Conservation (phyloP, 1,284 basidiomycete species). For the Heliocybe sulcata region DNA sequence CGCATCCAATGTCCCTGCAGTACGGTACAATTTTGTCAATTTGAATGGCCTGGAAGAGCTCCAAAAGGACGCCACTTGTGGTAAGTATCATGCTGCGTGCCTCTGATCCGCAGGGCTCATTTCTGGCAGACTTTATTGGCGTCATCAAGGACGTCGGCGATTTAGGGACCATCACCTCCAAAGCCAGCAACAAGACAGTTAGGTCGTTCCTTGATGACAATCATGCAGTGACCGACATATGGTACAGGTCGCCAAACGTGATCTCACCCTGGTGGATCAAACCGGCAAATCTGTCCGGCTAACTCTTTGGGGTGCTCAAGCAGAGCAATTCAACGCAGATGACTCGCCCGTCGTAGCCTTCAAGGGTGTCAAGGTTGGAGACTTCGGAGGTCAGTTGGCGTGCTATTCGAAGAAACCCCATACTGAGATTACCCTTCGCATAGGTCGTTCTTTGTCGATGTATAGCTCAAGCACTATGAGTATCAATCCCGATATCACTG, state of each 20-base stretch:
- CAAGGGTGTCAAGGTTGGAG: conserved; percentile 93
- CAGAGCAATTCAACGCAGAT: conserved; percentile 66
- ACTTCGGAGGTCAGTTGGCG: conserved; percentile 70
- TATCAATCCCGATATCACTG: conserved; percentile 84
- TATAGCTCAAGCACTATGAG: conserved; percentile 65
- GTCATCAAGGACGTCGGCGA: conserved; percentile 78
- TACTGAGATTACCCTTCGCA: conserved; percentile 2
- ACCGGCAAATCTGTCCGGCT: conserved; percentile 77
- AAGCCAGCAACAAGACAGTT: conserved; percentile 64
- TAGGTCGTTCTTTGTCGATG: conserved; percentile 76
- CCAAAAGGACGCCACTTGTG: conserved; percentile 73
- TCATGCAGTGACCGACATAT: background rate
- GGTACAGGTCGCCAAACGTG: conserved; percentile 77
- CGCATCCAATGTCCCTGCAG: conserved; percentile 62
- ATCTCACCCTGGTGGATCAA: conserved; percentile 84
- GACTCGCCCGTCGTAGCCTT: conserved; percentile 80
- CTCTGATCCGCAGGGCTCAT: conserved; percentile 6
- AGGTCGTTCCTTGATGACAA: conserved; percentile 12
- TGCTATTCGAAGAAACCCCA: conserved; percentile 4
- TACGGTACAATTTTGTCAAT: conserved; percentile 81
- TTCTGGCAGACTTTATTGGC: conserved; percentile 70
- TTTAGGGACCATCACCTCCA: conserved; percentile 65
- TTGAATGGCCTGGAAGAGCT: conserved; percentile 58
- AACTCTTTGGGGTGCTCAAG: conserved; percentile 96
- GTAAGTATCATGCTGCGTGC: conserved; percentile 30